phyloP scores from a whole-genome alignment of 1,284 basidiomycete genomes.

The Phylloboletellus chloephorus region DNA sequence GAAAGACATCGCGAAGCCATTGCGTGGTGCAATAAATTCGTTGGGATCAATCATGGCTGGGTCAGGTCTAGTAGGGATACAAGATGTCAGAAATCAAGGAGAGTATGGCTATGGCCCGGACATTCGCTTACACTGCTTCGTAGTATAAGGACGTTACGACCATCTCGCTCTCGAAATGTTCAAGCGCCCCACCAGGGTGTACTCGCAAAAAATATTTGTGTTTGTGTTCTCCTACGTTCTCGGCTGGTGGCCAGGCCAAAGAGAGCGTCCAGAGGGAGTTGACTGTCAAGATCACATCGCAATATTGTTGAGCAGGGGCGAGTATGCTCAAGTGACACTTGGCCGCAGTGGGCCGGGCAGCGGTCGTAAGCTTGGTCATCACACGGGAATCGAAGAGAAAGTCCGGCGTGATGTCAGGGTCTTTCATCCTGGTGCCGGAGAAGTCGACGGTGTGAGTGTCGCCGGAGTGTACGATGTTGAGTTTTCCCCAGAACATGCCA shows the following conservation, averaged over 20 bases:
- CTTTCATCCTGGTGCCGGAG: constrained; percentile 60
- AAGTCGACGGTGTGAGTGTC: constrained; percentile 76
- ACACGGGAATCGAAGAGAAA: constrained; percentile 69
- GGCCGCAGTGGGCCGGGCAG: constrained; percentile 63
- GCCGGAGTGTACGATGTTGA: constrained; percentile 70
- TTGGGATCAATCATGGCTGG: constrained; percentile 64
- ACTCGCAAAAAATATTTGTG: constrained; percentile 75
- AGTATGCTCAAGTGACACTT: constrained; percentile 70
- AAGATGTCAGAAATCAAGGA: too few species aligned
- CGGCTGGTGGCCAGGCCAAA: constrained; percentile 69
- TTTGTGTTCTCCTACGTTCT: constrained; percentile 59
- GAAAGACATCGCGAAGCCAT: constrained; percentile 76
- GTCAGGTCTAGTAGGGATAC: constrained; percentile 51
- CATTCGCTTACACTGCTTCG: constrained; percentile 59
- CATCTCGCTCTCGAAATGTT: constrained; percentile 74
- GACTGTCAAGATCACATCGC: constrained; percentile 65
- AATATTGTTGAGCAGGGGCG: constrained; percentile 65
- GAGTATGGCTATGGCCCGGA: too few species aligned
- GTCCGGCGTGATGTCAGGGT: constrained; percentile 57
- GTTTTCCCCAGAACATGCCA: constrained; percentile 78
- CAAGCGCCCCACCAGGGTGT: constrained; percentile 72
- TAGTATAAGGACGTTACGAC: constrained; percentile 74
- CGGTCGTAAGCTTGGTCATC: constrained; percentile 65
- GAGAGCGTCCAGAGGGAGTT: constrained; percentile 66
- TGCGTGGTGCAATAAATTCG: constrained; percentile 69